A percentile compares a stretch with the other conserved stretches of the same genome.
Evolutionary conservation across 2,329 filamentous ascomycete species (phyloP).

Genomic region (Aspergillus luchuensis): DNA sequence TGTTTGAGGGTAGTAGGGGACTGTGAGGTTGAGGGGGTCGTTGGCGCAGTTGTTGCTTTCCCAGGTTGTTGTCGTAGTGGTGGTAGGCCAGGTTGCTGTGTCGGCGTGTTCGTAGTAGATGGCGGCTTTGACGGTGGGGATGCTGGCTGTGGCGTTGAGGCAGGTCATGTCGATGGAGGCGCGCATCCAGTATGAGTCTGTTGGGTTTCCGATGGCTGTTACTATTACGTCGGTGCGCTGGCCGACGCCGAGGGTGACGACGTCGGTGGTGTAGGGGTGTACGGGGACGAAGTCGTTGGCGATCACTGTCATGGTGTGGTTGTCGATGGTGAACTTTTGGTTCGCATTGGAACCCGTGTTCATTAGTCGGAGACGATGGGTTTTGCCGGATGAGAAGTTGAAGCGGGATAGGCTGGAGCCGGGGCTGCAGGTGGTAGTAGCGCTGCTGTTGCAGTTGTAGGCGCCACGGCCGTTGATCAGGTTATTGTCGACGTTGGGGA

Average conservation of each 20-base stretch:
- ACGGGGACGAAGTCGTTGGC: constrained; percentile 46
- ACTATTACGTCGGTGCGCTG: constrained; percentile 52
- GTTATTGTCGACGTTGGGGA: not conserved
- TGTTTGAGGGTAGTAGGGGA: not conserved
- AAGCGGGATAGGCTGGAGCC: not conserved
- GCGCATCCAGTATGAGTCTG: constrained; percentile 47
- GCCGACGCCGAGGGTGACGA: constrained; percentile 35
- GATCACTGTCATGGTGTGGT: constrained; percentile 42
- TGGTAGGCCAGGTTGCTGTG: not conserved
- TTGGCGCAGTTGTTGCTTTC: constrained; percentile 5
- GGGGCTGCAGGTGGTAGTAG: no score
- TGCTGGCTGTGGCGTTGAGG: not conserved
- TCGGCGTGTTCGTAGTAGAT: not conserved
- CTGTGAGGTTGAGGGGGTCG: not conserved
- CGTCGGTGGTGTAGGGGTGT: constrained; percentile 56
- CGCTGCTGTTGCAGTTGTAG: not conserved
- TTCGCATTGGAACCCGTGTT: constrained; percentile 41
- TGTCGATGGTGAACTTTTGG: constrained; percentile 36
- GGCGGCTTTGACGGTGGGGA: not conserved
- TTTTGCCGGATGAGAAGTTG: constrained; percentile 10
- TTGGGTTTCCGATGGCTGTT: constrained; percentile 39
- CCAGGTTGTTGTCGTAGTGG: not conserved
- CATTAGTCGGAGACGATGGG: constrained; percentile 38
- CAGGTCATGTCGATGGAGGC: constrained; percentile 1
- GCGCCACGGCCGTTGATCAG: not conserved